These are phyloP conservation scores for Talaromyces ruber DNA, from an alignment of 495 filamentous ascomycete genomes.

Conservation along the genomic window DNA sequence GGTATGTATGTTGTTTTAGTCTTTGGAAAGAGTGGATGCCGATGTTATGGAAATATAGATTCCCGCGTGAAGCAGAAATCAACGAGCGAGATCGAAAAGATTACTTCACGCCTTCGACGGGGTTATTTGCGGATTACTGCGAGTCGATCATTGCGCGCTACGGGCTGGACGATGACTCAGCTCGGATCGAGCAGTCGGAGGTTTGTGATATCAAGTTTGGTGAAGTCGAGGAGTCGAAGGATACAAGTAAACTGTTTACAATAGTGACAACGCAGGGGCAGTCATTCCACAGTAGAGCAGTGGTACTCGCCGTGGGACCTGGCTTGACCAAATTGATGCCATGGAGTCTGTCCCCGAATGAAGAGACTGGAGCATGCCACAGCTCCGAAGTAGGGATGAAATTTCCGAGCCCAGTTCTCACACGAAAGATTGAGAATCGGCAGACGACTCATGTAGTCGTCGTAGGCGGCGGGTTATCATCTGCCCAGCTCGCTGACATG, in stretches of 20 bases:
- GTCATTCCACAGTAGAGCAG: conserved; percentile 37
- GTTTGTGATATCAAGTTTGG: conserved; percentile 44
- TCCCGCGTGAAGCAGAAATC: conserved; percentile 29
- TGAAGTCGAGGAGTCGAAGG: conserved; percentile 1
- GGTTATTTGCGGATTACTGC: conserved; percentile 51
- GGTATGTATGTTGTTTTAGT: neutral
- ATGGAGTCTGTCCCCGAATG: conserved; percentile 23
- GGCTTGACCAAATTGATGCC: conserved; percentile 46
- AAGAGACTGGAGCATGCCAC: conserved; percentile 42
- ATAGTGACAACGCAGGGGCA: conserved; percentile 35
- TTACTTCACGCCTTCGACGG: conserved; percentile 51
- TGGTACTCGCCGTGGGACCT: conserved; percentile 50
- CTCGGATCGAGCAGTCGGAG: conserved; percentile 36
- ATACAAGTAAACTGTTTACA: conserved; percentile 38
- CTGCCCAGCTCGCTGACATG: conserved; percentile 51
- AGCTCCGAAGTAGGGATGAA: conserved; percentile 39
- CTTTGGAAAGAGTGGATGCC: neutral
- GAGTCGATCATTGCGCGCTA: conserved; percentile 43
- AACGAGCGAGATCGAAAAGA: conserved; percentile 59
- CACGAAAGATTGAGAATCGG: conserved; percentile 35
- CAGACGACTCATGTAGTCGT: conserved; percentile 44
- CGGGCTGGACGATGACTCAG: conserved; percentile 27
- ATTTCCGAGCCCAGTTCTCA: conserved; percentile 38
- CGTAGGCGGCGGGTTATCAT: conserved; percentile 54
- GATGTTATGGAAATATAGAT: neutral